These are phyloP conservation scores for Candida succiphila DNA, from an alignment of 805 yeast species.

Conservation along the genomic window DNA sequence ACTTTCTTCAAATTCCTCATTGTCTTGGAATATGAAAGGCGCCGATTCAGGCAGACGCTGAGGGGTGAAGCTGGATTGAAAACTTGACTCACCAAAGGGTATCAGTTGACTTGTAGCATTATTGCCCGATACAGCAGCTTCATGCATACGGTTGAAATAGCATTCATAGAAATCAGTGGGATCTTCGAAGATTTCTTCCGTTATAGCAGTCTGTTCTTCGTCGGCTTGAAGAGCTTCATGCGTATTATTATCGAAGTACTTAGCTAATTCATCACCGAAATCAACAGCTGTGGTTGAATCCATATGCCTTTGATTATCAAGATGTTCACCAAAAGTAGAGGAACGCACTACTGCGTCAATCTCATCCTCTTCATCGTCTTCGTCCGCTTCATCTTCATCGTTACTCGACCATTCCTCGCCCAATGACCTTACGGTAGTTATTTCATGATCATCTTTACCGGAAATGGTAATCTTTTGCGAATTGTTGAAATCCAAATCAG, in stretches of 20 bases:
- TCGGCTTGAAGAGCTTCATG: background rate
- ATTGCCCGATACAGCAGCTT: background rate
- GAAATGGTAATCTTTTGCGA: slow-evolving; percentile 12
- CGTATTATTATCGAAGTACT: slow-evolving; percentile 7
- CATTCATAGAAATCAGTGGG: slow-evolving; percentile 10
- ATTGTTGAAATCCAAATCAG: slow-evolving; percentile 15
- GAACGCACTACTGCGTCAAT: slow-evolving; percentile 27
- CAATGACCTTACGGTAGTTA: too few relatives aligned
- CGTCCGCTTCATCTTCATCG: slow-evolving; percentile 3
- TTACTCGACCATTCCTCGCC: too few relatives aligned
- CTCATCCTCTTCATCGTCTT: slow-evolving; percentile 10
- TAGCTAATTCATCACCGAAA: slow-evolving; percentile 11
- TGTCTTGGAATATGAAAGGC: slow-evolving; percentile 1
- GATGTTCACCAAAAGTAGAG: slow-evolving; percentile 3
- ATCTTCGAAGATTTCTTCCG: slow-evolving; percentile 13
- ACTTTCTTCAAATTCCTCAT: background rate
- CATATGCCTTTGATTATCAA: slow-evolving; percentile 2
- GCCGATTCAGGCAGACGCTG: background rate
- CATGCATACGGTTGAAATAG: slow-evolving; percentile 9
- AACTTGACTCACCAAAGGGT: too few relatives aligned
- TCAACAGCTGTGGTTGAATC: slow-evolving; percentile 1
- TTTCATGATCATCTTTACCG: slow-evolving; percentile 4
- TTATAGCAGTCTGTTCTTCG: slow-evolving; percentile 6
- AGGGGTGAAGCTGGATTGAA: background rate
- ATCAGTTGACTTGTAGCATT: background rate